phyloP scores from a whole-genome alignment of 2,329 filamentous ascomycete species.

The Fusarium bulbicola region DNA sequence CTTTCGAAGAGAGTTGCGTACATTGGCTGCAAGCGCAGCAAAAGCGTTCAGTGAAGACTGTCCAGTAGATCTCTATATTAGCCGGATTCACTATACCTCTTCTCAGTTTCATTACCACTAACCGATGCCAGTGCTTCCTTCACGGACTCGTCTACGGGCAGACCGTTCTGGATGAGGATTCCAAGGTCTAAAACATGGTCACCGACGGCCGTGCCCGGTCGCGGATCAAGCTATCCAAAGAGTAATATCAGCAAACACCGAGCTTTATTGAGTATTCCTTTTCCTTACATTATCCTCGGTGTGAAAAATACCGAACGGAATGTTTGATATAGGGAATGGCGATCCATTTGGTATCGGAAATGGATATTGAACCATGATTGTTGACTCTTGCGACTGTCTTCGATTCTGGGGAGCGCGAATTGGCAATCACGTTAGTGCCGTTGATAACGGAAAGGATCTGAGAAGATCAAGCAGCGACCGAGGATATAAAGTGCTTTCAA shows the following conservation, averaged over 20 bases:
- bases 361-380: neutral
- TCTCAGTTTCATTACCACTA: neutral
- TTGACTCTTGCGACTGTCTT: neutral
- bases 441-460: fast-evolving
- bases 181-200: neutral
- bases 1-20: neutral
- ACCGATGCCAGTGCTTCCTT: neutral
- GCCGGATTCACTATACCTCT: fast-evolving
- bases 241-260: neutral
- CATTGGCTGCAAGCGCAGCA: neutral
- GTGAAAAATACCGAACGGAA: neutral
- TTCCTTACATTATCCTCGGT: neutral
- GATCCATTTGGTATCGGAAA: neutral
- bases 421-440: neutral
- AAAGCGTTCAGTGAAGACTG: neutral
- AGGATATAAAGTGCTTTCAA: fast-evolving
- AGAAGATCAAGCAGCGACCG: neutral
- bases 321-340: neutral
- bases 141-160: neutral
- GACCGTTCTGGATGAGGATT: neutral
- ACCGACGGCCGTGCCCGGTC: neutral
- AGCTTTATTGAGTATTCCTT: fast-evolving
- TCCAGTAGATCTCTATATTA: fast-evolving
- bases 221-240: neutral
- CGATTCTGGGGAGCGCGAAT: neutral